Evolutionary conservation across 257 asterid species (phyloP).

Genomic region (Solanum peruvianum): DNA sequence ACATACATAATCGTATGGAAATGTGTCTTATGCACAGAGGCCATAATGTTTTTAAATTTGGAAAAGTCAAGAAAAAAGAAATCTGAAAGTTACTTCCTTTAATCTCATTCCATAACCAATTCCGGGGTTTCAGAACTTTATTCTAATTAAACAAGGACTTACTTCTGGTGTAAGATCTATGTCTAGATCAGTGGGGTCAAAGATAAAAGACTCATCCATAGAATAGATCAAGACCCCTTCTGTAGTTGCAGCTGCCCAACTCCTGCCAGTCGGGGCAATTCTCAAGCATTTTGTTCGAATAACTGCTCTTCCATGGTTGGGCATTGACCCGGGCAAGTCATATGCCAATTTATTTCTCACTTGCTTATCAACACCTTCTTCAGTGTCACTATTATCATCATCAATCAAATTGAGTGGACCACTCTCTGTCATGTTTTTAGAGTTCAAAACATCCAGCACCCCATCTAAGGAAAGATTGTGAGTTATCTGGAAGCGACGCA

Average conservation of each 20-base stretch:
- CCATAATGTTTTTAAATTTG: not conserved
- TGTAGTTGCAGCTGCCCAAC: conserved; percentile 98
- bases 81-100: not conserved
- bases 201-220: conserved; percentile 87
- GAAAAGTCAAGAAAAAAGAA: not conserved
- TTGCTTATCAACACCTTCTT: conserved; percentile 87
- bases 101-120: not conserved
- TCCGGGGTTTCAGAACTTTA: not conserved
- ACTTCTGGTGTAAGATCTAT: conserved; percentile 98
- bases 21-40: not conserved
- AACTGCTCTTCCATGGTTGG: conserved; percentile 79
- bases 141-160: not conserved
- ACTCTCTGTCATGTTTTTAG: conserved; percentile 91
- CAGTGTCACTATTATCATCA: conserved; percentile 69
- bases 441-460: conserved; percentile 85
- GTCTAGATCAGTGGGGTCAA: conserved; percentile 98
- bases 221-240: conserved; percentile 88
- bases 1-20: not conserved
- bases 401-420: conserved; percentile 89
- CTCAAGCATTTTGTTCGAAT: conserved; percentile 78
- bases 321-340: conserved; percentile 92
- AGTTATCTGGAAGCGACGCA: conserved; percentile 78
- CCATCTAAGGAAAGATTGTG: conserved; percentile 85
- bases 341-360: conserved; percentile 44
- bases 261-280: conserved; percentile 96